These are phyloP conservation scores for Neurospora tetraspora DNA, from an alignment of 495 filamentous ascomycete species.

Conservation along the genomic window DNA sequence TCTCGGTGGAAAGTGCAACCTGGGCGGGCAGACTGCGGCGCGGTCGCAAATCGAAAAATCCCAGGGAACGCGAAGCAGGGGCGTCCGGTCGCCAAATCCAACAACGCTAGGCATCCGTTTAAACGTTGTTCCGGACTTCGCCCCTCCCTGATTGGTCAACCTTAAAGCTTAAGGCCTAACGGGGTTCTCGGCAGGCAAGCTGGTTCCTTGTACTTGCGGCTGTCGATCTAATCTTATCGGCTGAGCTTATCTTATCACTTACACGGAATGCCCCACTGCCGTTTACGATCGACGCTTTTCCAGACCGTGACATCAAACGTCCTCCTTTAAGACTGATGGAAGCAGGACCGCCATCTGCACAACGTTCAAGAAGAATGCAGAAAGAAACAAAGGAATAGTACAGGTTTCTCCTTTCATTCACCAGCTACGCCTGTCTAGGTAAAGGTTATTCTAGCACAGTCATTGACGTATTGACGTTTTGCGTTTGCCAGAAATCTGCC, in stretches of 20 bases:
- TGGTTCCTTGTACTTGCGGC: neutral
- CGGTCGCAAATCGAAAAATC: conserved; percentile 17
- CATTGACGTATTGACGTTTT: neutral
- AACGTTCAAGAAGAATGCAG: neutral
- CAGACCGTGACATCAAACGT: neutral
- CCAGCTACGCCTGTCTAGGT: neutral
- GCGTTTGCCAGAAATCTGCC: neutral
- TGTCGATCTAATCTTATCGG: conserved; percentile 5
- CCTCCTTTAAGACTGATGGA: neutral
- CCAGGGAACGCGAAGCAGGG: conserved; percentile 18
- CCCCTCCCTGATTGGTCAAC: neutral
- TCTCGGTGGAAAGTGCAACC: neutral
- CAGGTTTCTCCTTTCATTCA: neutral
- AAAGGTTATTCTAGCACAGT: neutral
- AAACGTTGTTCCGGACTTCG: conserved; percentile 9
- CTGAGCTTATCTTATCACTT: conserved; percentile 4
- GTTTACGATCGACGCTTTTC: neutral
- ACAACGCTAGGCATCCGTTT: conserved; percentile 19
- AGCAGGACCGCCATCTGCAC: neutral
- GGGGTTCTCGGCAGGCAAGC: neutral
- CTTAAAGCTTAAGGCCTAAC: neutral
- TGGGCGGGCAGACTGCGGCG: conserved; percentile 2
- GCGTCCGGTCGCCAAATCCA: conserved; percentile 20
- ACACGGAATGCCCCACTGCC: neutral
- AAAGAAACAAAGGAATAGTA: neutral